These are phyloP conservation scores for Aureobasidium subglaciale DNA, from an alignment of 2,329 filamentous ascomycete genomes.

Conservation along the genomic window DNA sequence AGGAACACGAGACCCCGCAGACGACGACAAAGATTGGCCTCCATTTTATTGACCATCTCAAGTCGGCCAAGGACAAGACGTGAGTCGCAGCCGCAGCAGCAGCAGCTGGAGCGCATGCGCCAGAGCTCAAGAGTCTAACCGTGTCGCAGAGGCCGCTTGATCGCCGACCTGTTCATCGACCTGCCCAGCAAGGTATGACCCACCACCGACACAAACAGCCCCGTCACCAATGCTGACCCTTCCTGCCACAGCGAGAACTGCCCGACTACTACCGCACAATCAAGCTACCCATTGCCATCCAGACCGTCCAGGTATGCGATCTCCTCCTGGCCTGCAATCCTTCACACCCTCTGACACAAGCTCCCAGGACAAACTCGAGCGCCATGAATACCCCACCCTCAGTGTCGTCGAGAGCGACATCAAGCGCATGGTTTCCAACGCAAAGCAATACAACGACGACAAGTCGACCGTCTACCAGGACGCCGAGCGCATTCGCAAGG, in stretches of 20 bases:
- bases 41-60: conserved; percentile 67
- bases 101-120: not conserved
- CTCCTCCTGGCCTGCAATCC: not conserved
- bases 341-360: not conserved
- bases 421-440: conserved; percentile 81
- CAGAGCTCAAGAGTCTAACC: not conserved
- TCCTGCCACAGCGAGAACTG: conserved; percentile 49
- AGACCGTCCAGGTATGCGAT: conserved; percentile 57
- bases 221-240: conserved; percentile 45
- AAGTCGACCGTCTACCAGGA: conserved; percentile 69
- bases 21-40: conserved; percentile 51
- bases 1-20: conserved; percentile 11
- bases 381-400: conserved; percentile 61
- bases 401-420: conserved; percentile 75
- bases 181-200: conserved; percentile 15
- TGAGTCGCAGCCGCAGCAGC: conserved; percentile 33
- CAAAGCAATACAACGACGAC: conserved; percentile 74
- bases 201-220: not conserved
- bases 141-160: conserved; percentile 16
- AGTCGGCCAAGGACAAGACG: conserved; percentile 74
- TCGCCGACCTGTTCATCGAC: conserved; percentile 16
- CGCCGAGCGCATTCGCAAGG: conserved; percentile 79
- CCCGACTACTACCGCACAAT: conserved; percentile 73
- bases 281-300: conserved; percentile 70
- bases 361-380: conserved; percentile 55